Conservation (phyloP, 1,139 yeast genomes). For the Saccharomycopsis hybrid region DNA sequence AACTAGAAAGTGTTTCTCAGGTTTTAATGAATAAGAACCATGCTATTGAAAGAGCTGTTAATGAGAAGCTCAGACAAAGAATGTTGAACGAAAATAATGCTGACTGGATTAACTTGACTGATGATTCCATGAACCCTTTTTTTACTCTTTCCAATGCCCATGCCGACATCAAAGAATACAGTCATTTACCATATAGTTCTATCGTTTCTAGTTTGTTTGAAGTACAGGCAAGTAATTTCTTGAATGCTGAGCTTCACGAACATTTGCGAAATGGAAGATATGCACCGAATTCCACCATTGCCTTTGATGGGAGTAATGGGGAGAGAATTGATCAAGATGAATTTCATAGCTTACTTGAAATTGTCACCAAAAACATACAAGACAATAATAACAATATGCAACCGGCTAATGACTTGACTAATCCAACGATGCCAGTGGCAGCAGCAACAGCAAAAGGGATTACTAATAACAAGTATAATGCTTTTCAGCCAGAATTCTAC, state of each 20-base stretch:
- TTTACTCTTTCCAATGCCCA: slow-evolving; percentile 60
- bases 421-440: background rate
- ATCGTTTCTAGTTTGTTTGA: slow-evolving; percentile 72
- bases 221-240: slow-evolving; percentile 53
- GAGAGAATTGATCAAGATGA: slow-evolving; percentile 27
- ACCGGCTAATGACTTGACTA: no score
- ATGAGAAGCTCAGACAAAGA: slow-evolving; percentile 72
- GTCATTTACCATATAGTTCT: slow-evolving; percentile 75
- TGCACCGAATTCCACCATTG: slow-evolving; percentile 36
- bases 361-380: no score
- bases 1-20: slow-evolving; percentile 73
- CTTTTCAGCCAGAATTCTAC: slow-evolving; percentile 40
- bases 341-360: slow-evolving; percentile 11
- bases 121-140: slow-evolving; percentile 85
- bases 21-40: slow-evolving; percentile 71
- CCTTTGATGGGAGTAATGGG: slow-evolving; percentile 38
- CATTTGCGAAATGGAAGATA: slow-evolving; percentile 37
- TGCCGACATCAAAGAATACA: slow-evolving; percentile 43
- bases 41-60: slow-evolving; percentile 73
- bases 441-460: no score
- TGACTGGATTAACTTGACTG: slow-evolving; percentile 78
- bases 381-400: no score
- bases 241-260: slow-evolving; percentile 33
- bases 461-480: no score
- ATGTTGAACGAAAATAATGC: slow-evolving; percentile 56